Evolutionary conservation across 225 moss, liverwort and hornwort genomes (phyloP).

Genomic region (Ulota crispa): DNA sequence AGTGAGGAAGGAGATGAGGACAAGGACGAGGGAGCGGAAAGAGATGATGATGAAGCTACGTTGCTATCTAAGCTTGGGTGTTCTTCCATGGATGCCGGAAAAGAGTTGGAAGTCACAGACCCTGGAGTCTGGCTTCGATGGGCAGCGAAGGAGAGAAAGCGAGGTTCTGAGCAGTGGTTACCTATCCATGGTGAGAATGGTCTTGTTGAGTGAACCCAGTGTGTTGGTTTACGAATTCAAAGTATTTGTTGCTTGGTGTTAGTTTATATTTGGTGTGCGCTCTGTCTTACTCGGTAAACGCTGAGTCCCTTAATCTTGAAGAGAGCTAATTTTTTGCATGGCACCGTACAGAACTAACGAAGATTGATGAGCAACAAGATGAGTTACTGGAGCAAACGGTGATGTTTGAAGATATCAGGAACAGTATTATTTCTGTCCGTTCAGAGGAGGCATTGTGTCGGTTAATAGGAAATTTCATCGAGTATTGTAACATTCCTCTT

Average conservation of each 20-base stretch:
- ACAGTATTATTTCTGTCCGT: conserved; percentile 62
- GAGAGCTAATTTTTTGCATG: conserved; percentile 32
- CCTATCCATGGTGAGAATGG: conserved; percentile 58
- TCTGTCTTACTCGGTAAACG: conserved; percentile 6
- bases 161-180: conserved; percentile 82
- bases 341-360: conserved; percentile 46
- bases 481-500: conserved; percentile 74
- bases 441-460: conserved; percentile 60
- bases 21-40: conserved; percentile 41
- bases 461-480: conserved; percentile 66
- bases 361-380: conserved; percentile 58
- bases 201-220: conserved; percentile 21
- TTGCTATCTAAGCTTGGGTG: conserved; percentile 86
- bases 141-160: conserved; percentile 76
- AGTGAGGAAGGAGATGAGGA: conserved; percentile 54
- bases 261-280: background rate
- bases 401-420: conserved; percentile 80
- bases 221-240: conserved; percentile 6
- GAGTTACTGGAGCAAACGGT: conserved; percentile 79
- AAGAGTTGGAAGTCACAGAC: conserved; percentile 80
- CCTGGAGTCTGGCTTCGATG: conserved; percentile 78
- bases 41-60: conserved; percentile 75
- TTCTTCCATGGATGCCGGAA: conserved; percentile 65
- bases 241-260: background rate
- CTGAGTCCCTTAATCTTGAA: conserved; percentile 12